Conservation (phyloP, 495 filamentous ascomycete genomes). For the Rhypophila decipiens region DNA sequence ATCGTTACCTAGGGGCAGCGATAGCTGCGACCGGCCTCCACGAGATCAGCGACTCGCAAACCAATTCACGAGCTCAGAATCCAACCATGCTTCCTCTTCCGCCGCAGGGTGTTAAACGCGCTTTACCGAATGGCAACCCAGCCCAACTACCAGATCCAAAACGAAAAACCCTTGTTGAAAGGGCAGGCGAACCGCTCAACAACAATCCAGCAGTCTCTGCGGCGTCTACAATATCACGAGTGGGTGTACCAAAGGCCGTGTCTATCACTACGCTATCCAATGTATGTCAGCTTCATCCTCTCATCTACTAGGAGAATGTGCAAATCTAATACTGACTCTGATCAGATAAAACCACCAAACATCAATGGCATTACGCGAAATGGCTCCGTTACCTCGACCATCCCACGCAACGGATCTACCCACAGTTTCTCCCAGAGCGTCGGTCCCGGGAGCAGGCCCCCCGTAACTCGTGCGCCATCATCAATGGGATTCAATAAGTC, state of each 20-base stretch:
- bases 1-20: slow-evolving; percentile 7
- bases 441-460: slow-evolving; percentile 46
- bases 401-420: slow-evolving; percentile 11
- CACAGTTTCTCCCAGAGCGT: slow-evolving; percentile 50
- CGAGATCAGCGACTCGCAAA: slow-evolving; percentile 53
- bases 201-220: slow-evolving; percentile 15
- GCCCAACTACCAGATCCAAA: slow-evolving; percentile 47
- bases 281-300: slow-evolving; percentile 7
- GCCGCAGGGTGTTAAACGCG: slow-evolving; percentile 30
- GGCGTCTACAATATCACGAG: no score
- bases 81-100: slow-evolving; percentile 46
- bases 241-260: no score
- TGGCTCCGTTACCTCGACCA: slow-evolving; percentile 1
- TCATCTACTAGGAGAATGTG: no score
- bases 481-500: slow-evolving; percentile 37
- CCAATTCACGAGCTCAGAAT: slow-evolving; percentile 58
- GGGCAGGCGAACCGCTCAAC: slow-evolving; percentile 42
- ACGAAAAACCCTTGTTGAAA: slow-evolving; percentile 52
- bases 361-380: no score
- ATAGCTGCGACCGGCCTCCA: slow-evolving; percentile 18
- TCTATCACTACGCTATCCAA: slow-evolving; percentile 7
- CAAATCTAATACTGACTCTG: no score
- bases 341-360: no score
- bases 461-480: slow-evolving; percentile 41
- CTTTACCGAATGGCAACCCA: slow-evolving; percentile 27